Percentiles rank a stretch among this genome's conserved stretches.
phyloP scores from a whole-genome alignment of 1,139 yeast species.

The Protomyces arabidopsidicola region DNA sequence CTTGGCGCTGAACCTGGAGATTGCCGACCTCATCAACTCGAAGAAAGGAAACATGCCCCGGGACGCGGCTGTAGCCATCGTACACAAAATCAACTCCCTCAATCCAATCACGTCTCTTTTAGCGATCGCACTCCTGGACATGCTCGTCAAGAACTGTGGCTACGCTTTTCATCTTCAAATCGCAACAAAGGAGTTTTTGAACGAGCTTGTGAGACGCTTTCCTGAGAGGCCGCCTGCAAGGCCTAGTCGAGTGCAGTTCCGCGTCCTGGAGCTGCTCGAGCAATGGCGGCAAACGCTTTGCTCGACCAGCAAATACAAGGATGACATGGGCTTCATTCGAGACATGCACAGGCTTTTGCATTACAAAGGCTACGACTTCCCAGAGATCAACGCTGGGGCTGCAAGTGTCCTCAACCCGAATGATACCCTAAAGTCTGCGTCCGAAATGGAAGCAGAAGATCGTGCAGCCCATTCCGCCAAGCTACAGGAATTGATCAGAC shows the following conservation, averaged over 20 bases:
- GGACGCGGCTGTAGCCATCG: conserved; percentile 90
- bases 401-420: conserved; percentile 92
- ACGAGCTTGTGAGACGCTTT: conserved; percentile 84
- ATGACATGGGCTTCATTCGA: conserved; percentile 83
- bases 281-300: conserved; percentile 98
- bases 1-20: conserved; percentile 78
- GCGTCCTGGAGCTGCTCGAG: conserved; percentile 83
- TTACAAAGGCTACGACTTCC: conserved; percentile 72
- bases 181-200: conserved; percentile 87
- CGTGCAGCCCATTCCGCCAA: conserved; percentile 90
- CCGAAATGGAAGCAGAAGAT: conserved; percentile 88
- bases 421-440: conserved; percentile 76
- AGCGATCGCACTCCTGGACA: conserved; percentile 65
- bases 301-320: conserved; percentile 81
- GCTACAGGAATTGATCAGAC: conserved; percentile 86
- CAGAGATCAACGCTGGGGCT: conserved; percentile 84
- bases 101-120: conserved; percentile 71
- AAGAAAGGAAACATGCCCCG: conserved; percentile 82
- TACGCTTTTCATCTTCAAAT: conserved; percentile 94
- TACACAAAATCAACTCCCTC: conserved; percentile 71
- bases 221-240: conserved; percentile 93
- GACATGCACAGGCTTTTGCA: conserved; percentile 91
- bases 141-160: conserved; percentile 93
- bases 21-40: conserved; percentile 87
- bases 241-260: conserved; percentile 74